Evolutionary conservation across 2,329 filamentous ascomycete genomes (phyloP).

Genomic region (Colletotrichum sp.): DNA sequence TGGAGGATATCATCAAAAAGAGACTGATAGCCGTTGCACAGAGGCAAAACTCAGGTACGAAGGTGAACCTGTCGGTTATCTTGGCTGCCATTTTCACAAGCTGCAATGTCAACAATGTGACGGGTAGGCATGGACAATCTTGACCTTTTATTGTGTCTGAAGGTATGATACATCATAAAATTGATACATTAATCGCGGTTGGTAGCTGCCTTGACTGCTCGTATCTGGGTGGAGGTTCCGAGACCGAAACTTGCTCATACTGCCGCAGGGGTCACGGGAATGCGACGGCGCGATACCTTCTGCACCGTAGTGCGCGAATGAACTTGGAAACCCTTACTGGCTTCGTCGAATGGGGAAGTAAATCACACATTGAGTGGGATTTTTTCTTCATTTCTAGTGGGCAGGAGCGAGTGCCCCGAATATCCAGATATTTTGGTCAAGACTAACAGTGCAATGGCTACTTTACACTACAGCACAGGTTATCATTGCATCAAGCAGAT

Average conservation of each 20-base stretch:
- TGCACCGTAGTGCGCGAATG: neutral
- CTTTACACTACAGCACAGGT: neutral
- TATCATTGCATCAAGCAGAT: neutral
- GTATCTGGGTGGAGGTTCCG: neutral
- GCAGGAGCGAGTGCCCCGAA: neutral
- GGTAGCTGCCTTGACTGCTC: neutral
- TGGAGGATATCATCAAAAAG: constrained; percentile 26
- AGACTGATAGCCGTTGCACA: constrained; percentile 6
- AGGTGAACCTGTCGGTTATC: neutral
- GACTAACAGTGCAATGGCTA: neutral
- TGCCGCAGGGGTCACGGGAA: neutral
- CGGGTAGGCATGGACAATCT: neutral
- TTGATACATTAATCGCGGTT: neutral
- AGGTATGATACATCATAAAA: neutral
- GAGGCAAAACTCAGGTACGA: constrained; percentile 23
- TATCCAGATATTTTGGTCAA: neutral
- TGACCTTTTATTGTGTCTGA: neutral
- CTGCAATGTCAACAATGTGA: neutral
- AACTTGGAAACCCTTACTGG: neutral
- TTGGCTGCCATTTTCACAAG: neutral
- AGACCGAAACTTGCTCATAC: constrained; percentile 17
- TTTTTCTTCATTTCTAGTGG: neutral
- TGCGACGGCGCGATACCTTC: too few relatives aligned
- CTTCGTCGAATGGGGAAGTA: neutral
- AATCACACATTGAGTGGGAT: neutral